Evolutionary conservation across 192 early-diverging fungal genomes (phyloP).

Genomic region (Coemansia sp.): DNA sequence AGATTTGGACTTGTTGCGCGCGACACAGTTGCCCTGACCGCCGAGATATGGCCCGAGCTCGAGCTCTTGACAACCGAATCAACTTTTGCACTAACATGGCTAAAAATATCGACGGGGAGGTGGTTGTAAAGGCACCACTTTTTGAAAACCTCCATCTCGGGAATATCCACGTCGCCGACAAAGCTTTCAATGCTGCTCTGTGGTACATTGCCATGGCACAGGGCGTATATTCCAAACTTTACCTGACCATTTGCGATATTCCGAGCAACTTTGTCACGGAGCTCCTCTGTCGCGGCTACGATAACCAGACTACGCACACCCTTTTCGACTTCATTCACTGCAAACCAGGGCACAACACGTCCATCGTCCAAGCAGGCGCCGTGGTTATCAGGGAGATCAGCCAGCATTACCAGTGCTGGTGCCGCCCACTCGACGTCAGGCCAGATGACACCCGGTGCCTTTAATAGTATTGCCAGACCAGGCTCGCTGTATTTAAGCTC

Average conservation of each 20-base stretch:
- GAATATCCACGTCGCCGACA: not conserved
- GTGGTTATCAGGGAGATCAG: not conserved
- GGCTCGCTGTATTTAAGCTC: constrained; percentile 60
- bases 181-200: constrained; percentile 15
- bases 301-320: constrained; percentile 60
- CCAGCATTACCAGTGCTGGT: constrained; percentile 21
- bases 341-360: constrained; percentile 39
- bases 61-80: constrained; percentile 21
- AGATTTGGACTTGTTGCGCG: constrained; percentile 40
- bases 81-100: constrained; percentile 12
- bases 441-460: constrained; percentile 60
- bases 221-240: constrained; percentile 36
- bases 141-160: constrained; percentile 3
- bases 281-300: constrained; percentile 27
- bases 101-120: constrained; percentile 41
- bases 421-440: constrained; percentile 35
- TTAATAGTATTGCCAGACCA: constrained; percentile 60
- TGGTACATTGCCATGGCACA: constrained; percentile 51
- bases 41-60: constrained; percentile 32
- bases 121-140: constrained; percentile 35
- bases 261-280: not conserved
- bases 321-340: constrained; percentile 63
- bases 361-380: not conserved
- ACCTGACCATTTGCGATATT: constrained; percentile 17
- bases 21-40: constrained; percentile 25